Conservation (phyloP, 2,329 filamentous ascomycete species). For the Aspergillus aculeatinus region DNA sequence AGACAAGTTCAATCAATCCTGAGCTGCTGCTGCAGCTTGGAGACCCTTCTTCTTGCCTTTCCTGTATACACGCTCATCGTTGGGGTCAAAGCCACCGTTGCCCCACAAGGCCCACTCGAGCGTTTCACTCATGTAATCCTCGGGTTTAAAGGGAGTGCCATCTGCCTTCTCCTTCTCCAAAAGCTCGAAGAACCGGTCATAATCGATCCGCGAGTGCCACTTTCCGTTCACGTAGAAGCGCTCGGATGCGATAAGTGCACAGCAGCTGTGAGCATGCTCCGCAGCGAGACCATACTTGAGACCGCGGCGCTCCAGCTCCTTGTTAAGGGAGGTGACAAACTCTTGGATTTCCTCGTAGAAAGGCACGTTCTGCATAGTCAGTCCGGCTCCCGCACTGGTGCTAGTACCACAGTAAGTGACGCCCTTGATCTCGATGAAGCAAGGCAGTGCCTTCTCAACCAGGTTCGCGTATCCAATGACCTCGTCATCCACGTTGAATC, state of each 20-base stretch:
- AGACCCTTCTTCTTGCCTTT: constrained; percentile 63
- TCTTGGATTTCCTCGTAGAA: constrained; percentile 88
- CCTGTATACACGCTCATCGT: constrained; percentile 80
- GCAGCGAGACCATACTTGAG: constrained; percentile 87
- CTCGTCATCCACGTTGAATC: constrained; percentile 96
- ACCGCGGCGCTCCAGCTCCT: constrained; percentile 66
- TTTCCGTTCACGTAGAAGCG: constrained; percentile 73
- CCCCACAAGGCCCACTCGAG: constrained; percentile 96
- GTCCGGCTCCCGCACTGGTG: constrained; percentile 75
- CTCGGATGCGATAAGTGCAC: constrained; percentile 78
- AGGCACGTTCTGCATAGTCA: constrained; percentile 96
- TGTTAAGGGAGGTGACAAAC: constrained; percentile 75
- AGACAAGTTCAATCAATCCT: neutral
- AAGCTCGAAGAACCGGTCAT: constrained; percentile 80
- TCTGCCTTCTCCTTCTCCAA: constrained; percentile 61
- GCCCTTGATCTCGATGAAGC: constrained; percentile 93
- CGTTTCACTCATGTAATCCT: constrained; percentile 89
- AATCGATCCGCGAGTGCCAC: constrained; percentile 93
- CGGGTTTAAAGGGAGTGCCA: constrained; percentile 72
- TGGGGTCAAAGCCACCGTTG: constrained; percentile 88
- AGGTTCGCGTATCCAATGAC: constrained; percentile 85
- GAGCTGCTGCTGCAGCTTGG: constrained; percentile 2
- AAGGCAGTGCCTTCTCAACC: constrained; percentile 80
- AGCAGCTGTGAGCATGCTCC: constrained; percentile 94
- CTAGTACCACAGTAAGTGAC: constrained; percentile 95